These are phyloP conservation scores for Pyrrhoderma noxium DNA, from an alignment of 1,284 basidiomycete species.

Conservation along the genomic window DNA sequence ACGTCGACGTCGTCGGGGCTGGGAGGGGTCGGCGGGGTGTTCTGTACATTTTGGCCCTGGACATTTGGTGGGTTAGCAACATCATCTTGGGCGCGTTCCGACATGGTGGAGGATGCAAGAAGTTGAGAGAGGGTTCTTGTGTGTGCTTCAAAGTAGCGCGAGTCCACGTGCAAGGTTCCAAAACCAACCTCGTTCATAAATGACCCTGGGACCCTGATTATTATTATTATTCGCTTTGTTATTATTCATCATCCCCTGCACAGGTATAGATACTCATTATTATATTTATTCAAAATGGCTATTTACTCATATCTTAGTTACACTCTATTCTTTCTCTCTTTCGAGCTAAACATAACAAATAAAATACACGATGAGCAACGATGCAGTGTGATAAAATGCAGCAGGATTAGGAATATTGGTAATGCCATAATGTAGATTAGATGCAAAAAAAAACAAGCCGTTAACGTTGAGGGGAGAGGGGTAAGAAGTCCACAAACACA, in stretches of 20 bases:
- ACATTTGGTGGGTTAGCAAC: neutral
- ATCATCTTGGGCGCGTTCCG: neutral
- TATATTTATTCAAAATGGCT: too few relatives aligned
- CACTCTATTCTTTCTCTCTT: too few relatives aligned
- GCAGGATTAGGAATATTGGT: neutral
- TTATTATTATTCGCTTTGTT: too few relatives aligned
- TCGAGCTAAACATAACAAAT: neutral
- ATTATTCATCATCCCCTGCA: too few relatives aligned
- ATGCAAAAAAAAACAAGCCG: neutral
- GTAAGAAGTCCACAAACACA: too few relatives aligned
- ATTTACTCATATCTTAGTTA: too few relatives aligned
- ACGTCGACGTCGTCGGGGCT: slow-evolving; percentile 16
- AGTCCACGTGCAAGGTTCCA: slow-evolving; percentile 11
- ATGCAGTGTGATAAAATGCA: neutral
- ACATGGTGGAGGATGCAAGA: slow-evolving; percentile 9
- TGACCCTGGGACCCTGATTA: neutral
- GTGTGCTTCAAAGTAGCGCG: slow-evolving; percentile 1
- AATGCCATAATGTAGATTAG: neutral
- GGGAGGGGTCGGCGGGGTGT: slow-evolving; percentile 12
- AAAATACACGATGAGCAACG: neutral
- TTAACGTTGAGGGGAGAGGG: too few relatives aligned
- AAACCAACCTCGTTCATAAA: neutral
- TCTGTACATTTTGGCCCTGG: neutral
- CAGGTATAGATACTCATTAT: too few relatives aligned
- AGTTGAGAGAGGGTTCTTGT: slow-evolving; percentile 15